Percentiles rank a stretch among this genome's conserved stretches.
phyloP scores from a whole-genome alignment of 345 rosid species.

The Passiflora organensis region DNA sequence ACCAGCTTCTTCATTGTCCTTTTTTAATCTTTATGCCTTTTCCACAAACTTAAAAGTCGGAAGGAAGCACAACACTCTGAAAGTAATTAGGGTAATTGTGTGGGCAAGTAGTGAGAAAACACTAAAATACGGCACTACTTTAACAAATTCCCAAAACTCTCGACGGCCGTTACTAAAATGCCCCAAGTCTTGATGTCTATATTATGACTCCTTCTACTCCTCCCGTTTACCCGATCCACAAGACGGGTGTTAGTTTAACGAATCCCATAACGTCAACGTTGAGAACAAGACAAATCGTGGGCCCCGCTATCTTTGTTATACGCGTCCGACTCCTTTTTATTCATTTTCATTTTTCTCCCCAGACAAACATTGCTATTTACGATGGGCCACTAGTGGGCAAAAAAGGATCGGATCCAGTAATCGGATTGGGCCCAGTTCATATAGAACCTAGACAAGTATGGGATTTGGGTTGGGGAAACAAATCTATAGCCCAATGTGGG shows the following conservation, averaged over 20 bases:
- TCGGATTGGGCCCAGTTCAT: too few relatives aligned
- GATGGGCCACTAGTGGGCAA: too few relatives aligned
- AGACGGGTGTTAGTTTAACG: neutral
- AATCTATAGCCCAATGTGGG: too few relatives aligned
- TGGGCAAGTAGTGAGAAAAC: neutral
- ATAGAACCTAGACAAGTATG: too few relatives aligned
- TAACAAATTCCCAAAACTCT: constrained; percentile 2
- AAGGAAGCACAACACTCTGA: neutral
- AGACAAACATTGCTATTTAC: neutral
- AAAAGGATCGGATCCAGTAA: too few relatives aligned
- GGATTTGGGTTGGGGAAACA: too few relatives aligned
- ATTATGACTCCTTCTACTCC: neutral
- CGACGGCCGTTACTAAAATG: too few relatives aligned
- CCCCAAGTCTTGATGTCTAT: too few relatives aligned
- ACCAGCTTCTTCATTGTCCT: neutral
- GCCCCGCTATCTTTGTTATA: neutral
- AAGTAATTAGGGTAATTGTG: neutral
- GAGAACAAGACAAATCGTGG: neutral
- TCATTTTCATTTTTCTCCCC: neutral
- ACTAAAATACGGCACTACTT: neutral
- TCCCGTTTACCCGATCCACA: neutral
- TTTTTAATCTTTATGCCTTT: neutral
- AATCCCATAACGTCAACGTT: neutral
- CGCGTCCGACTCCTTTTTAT: neutral
- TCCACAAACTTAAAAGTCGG: neutral